Conservation (phyloP, 2,329 filamentous ascomycete genomes). For the Botrytis cinerea region DNA sequence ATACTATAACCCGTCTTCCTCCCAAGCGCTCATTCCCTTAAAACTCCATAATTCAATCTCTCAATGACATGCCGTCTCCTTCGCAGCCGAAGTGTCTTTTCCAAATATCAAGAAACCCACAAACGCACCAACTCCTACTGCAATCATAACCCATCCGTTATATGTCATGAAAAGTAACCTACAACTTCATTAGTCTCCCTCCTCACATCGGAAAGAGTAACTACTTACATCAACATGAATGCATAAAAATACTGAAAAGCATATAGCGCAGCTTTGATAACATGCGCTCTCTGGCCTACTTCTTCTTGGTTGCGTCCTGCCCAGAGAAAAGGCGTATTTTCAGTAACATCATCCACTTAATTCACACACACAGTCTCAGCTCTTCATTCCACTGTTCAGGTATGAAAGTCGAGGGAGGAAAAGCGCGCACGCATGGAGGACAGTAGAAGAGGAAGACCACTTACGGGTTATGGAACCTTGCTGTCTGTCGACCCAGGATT, state of each 20-base stretch:
- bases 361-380: constrained; percentile 34
- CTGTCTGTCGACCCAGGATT: constrained; percentile 48
- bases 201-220: neutral
- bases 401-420: constrained; percentile 26
- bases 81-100: constrained; percentile 67
- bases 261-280: constrained; percentile 82
- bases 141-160: constrained; percentile 96
- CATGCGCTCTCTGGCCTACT: constrained; percentile 67
- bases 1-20: constrained; percentile 64
- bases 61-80: constrained; percentile 89
- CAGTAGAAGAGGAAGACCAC: constrained; percentile 27
- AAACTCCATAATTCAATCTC: neutral
- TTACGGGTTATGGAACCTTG: constrained; percentile 38
- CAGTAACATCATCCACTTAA: constrained; percentile 50
- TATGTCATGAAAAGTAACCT: constrained; percentile 99
- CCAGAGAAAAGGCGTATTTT: constrained; percentile 63
- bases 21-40: constrained; percentile 41
- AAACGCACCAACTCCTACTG: constrained; percentile 85
- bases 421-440: neutral
- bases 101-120: constrained; percentile 85
- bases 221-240: constrained; percentile 96
- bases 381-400: constrained; percentile 26
- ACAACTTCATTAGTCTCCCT: constrained; percentile 17
- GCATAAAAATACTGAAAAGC: constrained; percentile 96
- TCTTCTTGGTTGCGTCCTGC: constrained; percentile 70